These are phyloP conservation scores for Leishmania tarentolae DNA, from an alignment of 208 protist genomes.

Conservation along the genomic window DNA sequence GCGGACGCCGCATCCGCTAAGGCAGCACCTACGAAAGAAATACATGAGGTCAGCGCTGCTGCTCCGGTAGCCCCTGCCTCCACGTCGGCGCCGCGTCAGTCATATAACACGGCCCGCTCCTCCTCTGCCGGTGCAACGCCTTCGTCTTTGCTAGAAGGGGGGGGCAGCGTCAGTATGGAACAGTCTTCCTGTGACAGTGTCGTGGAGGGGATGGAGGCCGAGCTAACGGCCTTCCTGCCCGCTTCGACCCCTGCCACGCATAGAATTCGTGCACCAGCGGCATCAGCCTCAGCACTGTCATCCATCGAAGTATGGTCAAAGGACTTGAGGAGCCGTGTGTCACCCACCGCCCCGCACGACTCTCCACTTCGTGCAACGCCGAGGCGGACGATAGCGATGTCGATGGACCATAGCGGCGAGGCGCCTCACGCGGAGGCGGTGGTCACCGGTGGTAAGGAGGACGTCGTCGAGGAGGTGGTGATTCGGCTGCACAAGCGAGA, in stretches of 20 bases:
- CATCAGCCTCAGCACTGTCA: neutral
- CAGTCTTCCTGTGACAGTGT: neutral
- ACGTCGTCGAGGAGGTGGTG: constrained; percentile 6
- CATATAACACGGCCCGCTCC: neutral
- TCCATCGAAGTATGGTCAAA: neutral
- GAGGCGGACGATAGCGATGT: neutral
- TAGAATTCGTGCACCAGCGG: neutral
- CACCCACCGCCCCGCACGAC: neutral
- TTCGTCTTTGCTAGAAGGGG: constrained; percentile 2
- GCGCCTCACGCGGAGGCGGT: neutral
- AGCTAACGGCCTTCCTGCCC: neutral
- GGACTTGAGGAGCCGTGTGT: neutral
- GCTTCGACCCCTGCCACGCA: neutral
- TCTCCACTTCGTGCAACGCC: neutral
- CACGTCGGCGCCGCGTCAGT: neutral
- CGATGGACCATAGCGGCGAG: neutral
- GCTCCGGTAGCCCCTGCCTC: neutral
- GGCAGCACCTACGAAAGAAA: neutral
- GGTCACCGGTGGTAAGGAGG: neutral
- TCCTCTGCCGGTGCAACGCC: constrained; percentile 10
- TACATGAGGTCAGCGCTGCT: neutral
- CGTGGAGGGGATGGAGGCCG: neutral
- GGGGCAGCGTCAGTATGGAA: neutral
- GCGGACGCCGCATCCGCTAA: neutral
- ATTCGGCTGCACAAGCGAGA: neutral